These are phyloP conservation scores for Elasticomyces elasticus DNA, from an alignment of 495 filamentous ascomycete genomes.

Conservation along the genomic window DNA sequence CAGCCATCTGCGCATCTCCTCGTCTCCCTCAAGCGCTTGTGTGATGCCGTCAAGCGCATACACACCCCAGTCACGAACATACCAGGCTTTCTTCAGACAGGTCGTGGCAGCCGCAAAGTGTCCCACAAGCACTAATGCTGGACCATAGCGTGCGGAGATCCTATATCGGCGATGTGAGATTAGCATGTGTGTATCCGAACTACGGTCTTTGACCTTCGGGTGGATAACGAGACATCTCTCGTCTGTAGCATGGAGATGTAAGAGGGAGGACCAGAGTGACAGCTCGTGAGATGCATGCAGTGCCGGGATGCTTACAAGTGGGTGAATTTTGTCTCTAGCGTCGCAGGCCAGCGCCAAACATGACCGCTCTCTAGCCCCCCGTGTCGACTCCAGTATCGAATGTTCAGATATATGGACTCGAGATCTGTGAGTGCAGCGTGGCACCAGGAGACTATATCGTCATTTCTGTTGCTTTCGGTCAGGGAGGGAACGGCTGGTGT, in stretches of 20 bases:
- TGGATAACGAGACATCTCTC: neutral
- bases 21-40: neutral
- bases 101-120: constrained; percentile 6
- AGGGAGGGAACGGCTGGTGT: no score
- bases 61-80: constrained; percentile 1
- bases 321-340: neutral
- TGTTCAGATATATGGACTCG: neutral
- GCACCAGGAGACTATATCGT: no score
- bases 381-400: neutral
- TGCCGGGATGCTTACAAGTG: no score
- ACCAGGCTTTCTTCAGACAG: neutral
- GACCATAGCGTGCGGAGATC: neutral
- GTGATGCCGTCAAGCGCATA: constrained; percentile 5
- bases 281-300: no score
- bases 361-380: neutral
- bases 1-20: constrained; percentile 6
- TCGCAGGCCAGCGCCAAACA: neutral
- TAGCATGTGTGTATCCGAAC: neutral
- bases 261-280: no score
- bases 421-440: neutral
- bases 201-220: no score
- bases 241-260: neutral
- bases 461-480: no score
- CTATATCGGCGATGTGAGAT: neutral
- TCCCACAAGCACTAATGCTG: constrained; percentile 6